These are phyloP conservation scores for Sphaerulina populicola DNA, from an alignment of 2,329 filamentous ascomycete genomes.

Conservation along the genomic window DNA sequence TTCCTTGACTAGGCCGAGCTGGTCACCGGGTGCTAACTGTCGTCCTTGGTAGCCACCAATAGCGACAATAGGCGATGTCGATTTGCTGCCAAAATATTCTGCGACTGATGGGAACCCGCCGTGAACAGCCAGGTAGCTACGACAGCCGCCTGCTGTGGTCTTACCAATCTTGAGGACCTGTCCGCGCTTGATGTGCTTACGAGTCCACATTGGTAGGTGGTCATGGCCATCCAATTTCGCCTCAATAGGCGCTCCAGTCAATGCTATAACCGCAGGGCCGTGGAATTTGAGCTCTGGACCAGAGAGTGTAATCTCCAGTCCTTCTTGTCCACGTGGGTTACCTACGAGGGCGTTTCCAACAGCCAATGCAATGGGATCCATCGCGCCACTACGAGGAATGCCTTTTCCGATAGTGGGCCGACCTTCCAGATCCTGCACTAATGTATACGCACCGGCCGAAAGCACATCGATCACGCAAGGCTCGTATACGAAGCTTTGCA, in stretches of 20 bases:
- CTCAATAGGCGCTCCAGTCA: slow-evolving; percentile 51
- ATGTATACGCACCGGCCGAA: slow-evolving; percentile 49
- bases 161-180: slow-evolving; percentile 50
- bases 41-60: slow-evolving; percentile 55
- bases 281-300: slow-evolving; percentile 53
- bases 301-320: slow-evolving; percentile 52
- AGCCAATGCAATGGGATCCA: slow-evolving; percentile 52
- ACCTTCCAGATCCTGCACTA: slow-evolving; percentile 52
- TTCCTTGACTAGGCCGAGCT: slow-evolving; percentile 41
- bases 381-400: slow-evolving; percentile 52
- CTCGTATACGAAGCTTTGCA: slow-evolving; percentile 44
- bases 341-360: slow-evolving; percentile 54
- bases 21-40: slow-evolving; percentile 47
- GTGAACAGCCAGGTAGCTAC: slow-evolving; percentile 51
- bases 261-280: slow-evolving; percentile 46
- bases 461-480: slow-evolving; percentile 50
- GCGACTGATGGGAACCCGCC: slow-evolving; percentile 49
- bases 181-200: slow-evolving; percentile 44
- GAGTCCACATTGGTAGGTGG: slow-evolving; percentile 48
- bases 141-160: slow-evolving; percentile 45
- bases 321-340: slow-evolving; percentile 46
- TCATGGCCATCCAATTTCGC: slow-evolving; percentile 43
- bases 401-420: slow-evolving; percentile 51
- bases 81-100: slow-evolving; percentile 52
- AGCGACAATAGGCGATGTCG: slow-evolving; percentile 49